Evolutionary conservation across 371 early-diverging fungal species (phyloP).

Genomic region (Rhizopus delemar): DNA sequence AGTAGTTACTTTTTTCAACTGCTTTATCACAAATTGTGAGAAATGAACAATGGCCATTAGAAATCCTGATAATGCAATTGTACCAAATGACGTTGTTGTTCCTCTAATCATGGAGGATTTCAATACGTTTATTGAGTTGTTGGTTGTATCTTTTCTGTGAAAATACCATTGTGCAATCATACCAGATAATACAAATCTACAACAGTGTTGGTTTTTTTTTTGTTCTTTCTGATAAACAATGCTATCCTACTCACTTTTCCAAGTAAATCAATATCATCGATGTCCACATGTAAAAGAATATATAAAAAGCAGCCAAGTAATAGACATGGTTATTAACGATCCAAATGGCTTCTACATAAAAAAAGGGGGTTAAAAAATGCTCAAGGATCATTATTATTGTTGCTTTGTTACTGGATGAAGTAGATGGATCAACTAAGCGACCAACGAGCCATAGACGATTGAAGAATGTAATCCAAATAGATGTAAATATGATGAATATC

Average conservation of each 20-base stretch:
- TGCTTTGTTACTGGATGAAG: conserved; percentile 14
- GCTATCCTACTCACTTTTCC: conserved; percentile 51
- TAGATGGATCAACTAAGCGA: conserved; percentile 30
- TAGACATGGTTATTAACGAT: conserved; percentile 57
- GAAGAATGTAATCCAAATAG: conserved; percentile 70
- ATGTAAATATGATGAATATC: conserved; percentile 60
- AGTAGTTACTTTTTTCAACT: conserved; percentile 48
- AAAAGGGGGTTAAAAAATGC: too few relatives aligned
- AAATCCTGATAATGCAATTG: conserved; percentile 68
- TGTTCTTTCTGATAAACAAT: too few relatives aligned
- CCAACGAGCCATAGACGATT: conserved; percentile 69
- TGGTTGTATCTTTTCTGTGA: conserved; percentile 54
- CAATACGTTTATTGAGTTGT: conserved; percentile 35
- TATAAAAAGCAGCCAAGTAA: conserved; percentile 54
- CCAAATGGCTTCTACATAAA: conserved; percentile 43
- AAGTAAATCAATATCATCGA: conserved; percentile 68
- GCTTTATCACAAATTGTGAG: conserved; percentile 46
- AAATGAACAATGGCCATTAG: conserved; percentile 66
- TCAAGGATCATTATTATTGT: background rate
- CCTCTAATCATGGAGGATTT: conserved; percentile 51
- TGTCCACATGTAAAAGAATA: conserved; percentile 78
- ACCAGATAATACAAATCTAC: conserved; percentile 61
- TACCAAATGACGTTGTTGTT: conserved; percentile 68
- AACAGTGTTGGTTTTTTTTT: background rate
- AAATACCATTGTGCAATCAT: conserved; percentile 83